A percentile compares a stretch with the other conserved stretches of the same genome.
Evolutionary conservation across 2,329 filamentous ascomycete genomes (phyloP).

Genomic region (Apiospora kogelbergensis): DNA sequence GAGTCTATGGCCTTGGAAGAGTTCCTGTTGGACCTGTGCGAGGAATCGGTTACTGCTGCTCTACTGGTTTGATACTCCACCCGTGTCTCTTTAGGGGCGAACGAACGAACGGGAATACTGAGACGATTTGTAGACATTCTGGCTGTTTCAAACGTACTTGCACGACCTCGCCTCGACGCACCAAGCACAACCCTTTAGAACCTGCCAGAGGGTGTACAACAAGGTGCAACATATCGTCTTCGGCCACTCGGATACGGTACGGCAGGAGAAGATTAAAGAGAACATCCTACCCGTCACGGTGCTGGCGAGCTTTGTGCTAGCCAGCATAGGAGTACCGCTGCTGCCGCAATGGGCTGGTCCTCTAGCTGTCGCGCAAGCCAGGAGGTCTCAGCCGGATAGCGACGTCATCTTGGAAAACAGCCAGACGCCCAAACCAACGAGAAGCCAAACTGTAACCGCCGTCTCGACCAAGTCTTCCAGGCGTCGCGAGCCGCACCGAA

Average conservation of each 20-base stretch:
- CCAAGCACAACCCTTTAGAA: conserved; percentile 76
- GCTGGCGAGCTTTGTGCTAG: conserved; percentile 76
- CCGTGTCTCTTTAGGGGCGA: not conserved
- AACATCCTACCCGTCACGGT: conserved; percentile 80
- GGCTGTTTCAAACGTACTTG: conserved; percentile 86
- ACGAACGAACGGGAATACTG: conserved; percentile 6
- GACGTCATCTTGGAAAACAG: conserved; percentile 61
- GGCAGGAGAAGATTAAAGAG: conserved; percentile 76
- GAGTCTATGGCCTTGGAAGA: conserved; percentile 90
- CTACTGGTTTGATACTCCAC: conserved; percentile 63
- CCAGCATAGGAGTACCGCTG: conserved; percentile 72
- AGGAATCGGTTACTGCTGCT: conserved; percentile 83
- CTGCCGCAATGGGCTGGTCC: conserved; percentile 79
- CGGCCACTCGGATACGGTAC: conserved; percentile 67
- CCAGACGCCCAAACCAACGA: conserved; percentile 49
- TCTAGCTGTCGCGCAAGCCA: conserved; percentile 77
- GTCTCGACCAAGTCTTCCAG: conserved; percentile 48
- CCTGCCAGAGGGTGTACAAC: conserved; percentile 81
- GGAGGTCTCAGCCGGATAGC: conserved; percentile 66
- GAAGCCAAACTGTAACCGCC: conserved; percentile 67
- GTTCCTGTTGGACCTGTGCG: conserved; percentile 81
- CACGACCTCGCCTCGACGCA: conserved; percentile 77
- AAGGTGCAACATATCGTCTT: conserved; percentile 88
- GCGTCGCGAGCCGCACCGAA: conserved; percentile 44
- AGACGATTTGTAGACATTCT: conserved; percentile 66